Conservation (phyloP, 1,284 basidiomycete genomes). For the Rhodotorula sp. region DNA sequence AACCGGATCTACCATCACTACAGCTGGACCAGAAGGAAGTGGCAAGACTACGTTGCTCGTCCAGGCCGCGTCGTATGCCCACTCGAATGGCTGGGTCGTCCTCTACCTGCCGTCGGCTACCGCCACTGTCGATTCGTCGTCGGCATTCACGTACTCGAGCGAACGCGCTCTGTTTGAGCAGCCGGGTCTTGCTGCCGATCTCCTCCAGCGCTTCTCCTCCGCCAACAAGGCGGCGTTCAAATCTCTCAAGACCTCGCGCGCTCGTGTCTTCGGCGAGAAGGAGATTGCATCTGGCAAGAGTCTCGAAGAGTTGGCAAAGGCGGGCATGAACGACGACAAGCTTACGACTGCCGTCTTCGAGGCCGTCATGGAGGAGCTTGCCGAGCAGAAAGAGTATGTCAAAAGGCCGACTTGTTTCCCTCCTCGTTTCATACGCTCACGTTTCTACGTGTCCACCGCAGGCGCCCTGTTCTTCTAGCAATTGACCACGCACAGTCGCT, state of each 20-base stretch:
- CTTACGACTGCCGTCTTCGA: conserved; percentile 63
- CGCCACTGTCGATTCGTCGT: conserved; percentile 74
- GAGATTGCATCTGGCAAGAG: conserved; percentile 59
- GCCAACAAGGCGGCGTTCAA: conserved; percentile 50
- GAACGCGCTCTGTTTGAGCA: conserved; percentile 77
- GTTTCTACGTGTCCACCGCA: conserved; percentile 39
- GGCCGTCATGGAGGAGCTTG: conserved; percentile 64
- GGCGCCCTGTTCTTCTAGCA: conserved; percentile 68
- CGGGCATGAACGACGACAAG: conserved; percentile 59
- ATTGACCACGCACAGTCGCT: conserved; percentile 84
- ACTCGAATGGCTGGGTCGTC: conserved; percentile 74
- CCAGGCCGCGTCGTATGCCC: conserved; percentile 74
- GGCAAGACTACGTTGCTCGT: conserved; percentile 83
- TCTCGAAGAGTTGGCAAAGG: conserved; percentile 62
- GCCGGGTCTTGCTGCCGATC: conserved; percentile 53
- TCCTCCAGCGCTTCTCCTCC: conserved; percentile 49
- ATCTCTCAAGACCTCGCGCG: conserved; percentile 39
- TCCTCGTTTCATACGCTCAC: background rate
- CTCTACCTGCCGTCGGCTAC: conserved; percentile 80
- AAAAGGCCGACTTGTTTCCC: too few relatives aligned
- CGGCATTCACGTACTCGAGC: conserved; percentile 70
- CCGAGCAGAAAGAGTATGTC: conserved; percentile 65
- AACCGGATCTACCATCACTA: too few relatives aligned
- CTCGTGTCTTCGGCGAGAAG: conserved; percentile 54
- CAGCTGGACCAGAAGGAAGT: conserved; percentile 72